Evolutionary conservation across 1,284 basidiomycete species (phyloP).

Genomic region (Caloboletus inedulis): DNA sequence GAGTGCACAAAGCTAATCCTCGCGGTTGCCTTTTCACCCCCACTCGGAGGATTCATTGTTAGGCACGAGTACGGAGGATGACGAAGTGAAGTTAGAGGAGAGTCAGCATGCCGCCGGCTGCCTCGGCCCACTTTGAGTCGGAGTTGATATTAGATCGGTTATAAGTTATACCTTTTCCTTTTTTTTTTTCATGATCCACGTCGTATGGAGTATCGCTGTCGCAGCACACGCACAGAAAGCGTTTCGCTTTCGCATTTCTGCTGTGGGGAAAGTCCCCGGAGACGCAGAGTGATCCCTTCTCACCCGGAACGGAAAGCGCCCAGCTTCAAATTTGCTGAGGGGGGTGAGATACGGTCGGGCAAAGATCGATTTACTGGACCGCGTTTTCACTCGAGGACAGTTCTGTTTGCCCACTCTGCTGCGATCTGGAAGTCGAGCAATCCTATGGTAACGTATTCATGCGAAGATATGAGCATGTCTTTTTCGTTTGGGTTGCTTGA

Average conservation of each 20-base stretch:
- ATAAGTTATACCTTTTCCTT: conserved; percentile 2
- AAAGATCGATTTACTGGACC: conserved; percentile 42
- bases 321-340: conserved; percentile 56
- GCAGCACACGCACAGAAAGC: conserved; percentile 73
- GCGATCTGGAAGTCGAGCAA: conserved; percentile 37
- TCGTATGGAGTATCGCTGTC: conserved; percentile 79
- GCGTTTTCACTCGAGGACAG: conserved; percentile 18
- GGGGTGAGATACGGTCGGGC: conserved; percentile 48
- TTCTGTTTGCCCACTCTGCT: conserved; percentile 56
- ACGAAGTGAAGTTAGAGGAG: background rate
- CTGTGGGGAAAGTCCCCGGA: conserved; percentile 94
- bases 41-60: conserved; percentile 23
- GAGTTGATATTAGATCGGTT: conserved; percentile 18
- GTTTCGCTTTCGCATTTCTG: conserved; percentile 41
- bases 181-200: conserved; percentile 33
- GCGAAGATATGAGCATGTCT: conserved; percentile 76
- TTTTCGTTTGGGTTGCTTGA: conserved; percentile 43
- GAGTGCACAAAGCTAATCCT: conserved; percentile 26
- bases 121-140: conserved; percentile 20
- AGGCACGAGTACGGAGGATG: background rate
- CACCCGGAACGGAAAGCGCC: conserved; percentile 64
- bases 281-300: conserved; percentile 61
- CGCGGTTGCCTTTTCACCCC: conserved; percentile 14
- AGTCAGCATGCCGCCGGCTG: background rate
- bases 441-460: conserved; percentile 40